Evolutionary conservation across 2,329 filamentous ascomycete species (phyloP), one percentile per base, ranked within the genome.

Genomic region (Pyricularia pennisetigena): DNA sequence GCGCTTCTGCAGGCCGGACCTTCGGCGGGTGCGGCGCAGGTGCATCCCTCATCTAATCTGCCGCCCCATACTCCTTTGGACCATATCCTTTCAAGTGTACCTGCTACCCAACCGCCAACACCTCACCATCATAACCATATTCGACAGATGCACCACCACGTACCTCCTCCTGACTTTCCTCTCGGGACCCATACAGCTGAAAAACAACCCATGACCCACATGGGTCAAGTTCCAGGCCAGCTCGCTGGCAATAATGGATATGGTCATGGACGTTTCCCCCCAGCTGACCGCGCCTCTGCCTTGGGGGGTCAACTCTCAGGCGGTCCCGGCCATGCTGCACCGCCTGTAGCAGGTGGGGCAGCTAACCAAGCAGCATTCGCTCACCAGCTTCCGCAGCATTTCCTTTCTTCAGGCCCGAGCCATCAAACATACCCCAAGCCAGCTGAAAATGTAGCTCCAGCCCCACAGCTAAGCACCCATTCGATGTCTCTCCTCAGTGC

Each of bases 101-200:
- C 83, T 26, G 75, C 29, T 54, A n/a, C 82, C 30, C 82, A 85
- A 73, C 86, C 88, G 16, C 80, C 79, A 59, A 86, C 84, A 61
- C 86, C 88, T 7, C 86, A 88, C 65, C 83, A 86, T 73, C 82
- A 85, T 68, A 83, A 85, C 66, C 80, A 83, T 16, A 75, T 78
- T 59, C 82, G 83, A 30, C 80, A 26, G 28, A 76, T 82, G 67
- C 78, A 78, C 57, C 78, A 76, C 66, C 79, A 84, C 70, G 80
- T 81, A 35, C 80, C 80, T 28, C 81, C 83, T 8, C 84, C 83
- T 9, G 76, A 79, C 4, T 86, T 86, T 68, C 79, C 81, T 5
- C 82, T 83, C 65, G 59, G 23, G 12, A 26, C 12, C 14, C 16
- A 29, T 16, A 4, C 26, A 29, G 59, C 12, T 6, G 59, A 62